Evolutionary conservation across 2,329 filamentous ascomycete genomes (phyloP), one percentile per base, ranked within the genome.

Genomic region (Phyllachora maydis): DNA sequence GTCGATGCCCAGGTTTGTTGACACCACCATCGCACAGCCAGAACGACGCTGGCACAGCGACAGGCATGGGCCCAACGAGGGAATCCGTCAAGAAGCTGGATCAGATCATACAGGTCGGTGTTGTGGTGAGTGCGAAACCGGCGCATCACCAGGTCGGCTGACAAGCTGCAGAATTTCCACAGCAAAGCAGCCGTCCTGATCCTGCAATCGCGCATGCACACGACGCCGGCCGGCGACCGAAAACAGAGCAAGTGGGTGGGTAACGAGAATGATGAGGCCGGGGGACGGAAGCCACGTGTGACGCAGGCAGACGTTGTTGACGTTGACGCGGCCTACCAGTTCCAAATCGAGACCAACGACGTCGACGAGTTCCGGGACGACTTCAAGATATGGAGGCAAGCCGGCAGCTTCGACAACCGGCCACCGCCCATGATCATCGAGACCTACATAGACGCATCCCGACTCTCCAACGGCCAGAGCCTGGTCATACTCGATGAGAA

Each of bases 321-420:
- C 28, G 18, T 28, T 34, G 19, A 34, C 21, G 19, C 8, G 13
- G 2, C 8, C 8, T 5, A 17, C 9, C 39, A 95, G 88, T 98
- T 93, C 50, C 90, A 92, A 54, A 70, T 93, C 35, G 76, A 92
- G 35, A 73, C 92, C 21, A 77, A 91, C 37, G 88, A 98, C 37
- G 85, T 85, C 32, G 79, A 92, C 40, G 70, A 77, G 30, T 82
- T 92, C 40, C 60, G 65, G 38, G 74, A 90, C 33, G 76, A 88
- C 33, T 62, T 95, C 31, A 62, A 64, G 36, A 59, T 67, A 28
- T 98, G 83, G 83, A 85, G 73, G 46, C 64, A 56, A 21, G 77
- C 76, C 41, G 76, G 85, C 43, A 67, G 75, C 29, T 63, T 75
- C 32, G 68, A 78, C 23, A 73, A 75, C 37, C 68, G 65, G 28